Evolutionary conservation across 2,329 filamentous ascomycete genomes (phyloP).

Genomic region (Microascus cirrosus): DNA sequence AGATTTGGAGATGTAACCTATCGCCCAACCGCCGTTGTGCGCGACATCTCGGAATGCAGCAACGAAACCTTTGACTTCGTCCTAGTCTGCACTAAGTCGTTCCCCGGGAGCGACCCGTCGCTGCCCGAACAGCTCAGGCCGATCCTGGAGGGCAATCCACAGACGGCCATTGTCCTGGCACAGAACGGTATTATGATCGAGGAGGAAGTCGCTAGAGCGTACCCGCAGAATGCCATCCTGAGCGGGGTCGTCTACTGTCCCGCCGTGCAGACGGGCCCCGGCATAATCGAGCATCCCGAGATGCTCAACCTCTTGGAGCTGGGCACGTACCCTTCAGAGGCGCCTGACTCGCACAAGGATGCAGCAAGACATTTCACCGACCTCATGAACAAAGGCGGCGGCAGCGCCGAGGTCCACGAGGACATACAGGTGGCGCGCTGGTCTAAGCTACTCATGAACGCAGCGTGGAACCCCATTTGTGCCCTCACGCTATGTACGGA

Average conservation of each 20-base stretch:
- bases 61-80: slow-evolving; percentile 1
- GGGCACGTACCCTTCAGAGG: neutral
- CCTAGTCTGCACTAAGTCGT: slow-evolving; percentile 1
- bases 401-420: slow-evolving; percentile 26
- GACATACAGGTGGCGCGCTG: slow-evolving; percentile 42
- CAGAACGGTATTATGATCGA: slow-evolving; percentile 49
- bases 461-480: slow-evolving; percentile 43
- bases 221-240: slow-evolving; percentile 36
- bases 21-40: neutral
- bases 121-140: neutral
- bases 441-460: slow-evolving; percentile 44
- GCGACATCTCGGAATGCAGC: neutral
- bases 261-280: slow-evolving; percentile 34
- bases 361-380: neutral
- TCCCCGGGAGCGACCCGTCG: neutral
- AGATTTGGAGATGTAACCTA: neutral
- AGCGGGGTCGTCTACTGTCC: slow-evolving; percentile 42
- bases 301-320: slow-evolving; percentile 24
- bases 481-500: slow-evolving; percentile 37
- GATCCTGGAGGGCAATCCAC: neutral
- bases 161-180: slow-evolving; percentile 39
- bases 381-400: slow-evolving; percentile 29
- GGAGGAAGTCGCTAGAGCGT: slow-evolving; percentile 30
- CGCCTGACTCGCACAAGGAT: neutral
- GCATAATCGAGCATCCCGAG: slow-evolving; percentile 22